Base-by-base conservation (phyloP, 345 rosid genomes). In the Abelmoschus esculentus region DNA sequence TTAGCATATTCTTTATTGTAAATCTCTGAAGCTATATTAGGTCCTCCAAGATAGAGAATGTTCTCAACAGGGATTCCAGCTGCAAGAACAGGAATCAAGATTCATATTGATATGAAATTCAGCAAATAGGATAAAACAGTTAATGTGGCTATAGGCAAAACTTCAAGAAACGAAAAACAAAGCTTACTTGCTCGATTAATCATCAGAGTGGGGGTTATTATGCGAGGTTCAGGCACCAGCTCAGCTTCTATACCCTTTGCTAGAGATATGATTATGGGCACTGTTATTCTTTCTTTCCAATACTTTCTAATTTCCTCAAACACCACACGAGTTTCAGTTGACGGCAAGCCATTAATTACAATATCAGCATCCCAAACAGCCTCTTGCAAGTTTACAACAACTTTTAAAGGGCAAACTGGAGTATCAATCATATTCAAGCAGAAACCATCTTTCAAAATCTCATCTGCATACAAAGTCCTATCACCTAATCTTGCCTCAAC, bases 301-400 rank as follows among this genome's bases (percentile, higher is more conserved):
- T 90, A 95, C 59, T 55, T 79, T 46, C 87, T 88, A 56, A 95
- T 91, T 79, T 91, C 98, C 79, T 91, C 93, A 69, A 95, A 95
- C 69, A 95, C 96, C 82, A 84, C 78, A 0, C 69, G 77, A 9
- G 98, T 91, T 76, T 95, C 98, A 0, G 98, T 91, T 6, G 99
- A 95, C 49, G 99, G 99, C 84, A 95, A 80, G 14, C 96, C 99
- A 79, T 95, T 95, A 49, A 95, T 86, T 50, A 95, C 92, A 32
- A 95, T 81, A 79, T 95, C 99, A 7, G 99, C 98, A 82, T 95
- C 99, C 98, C 99, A 95, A 44, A 91, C 93, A 70, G 96, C 99
- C 80, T 95, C 99, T 74, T 90, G 99, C 75, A 95, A 78, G 78
- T 91, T 95, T 5, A 93, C 91, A 72, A 95, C 99, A 73, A 91